phyloP scores from a whole-genome alignment of 371 early-diverging fungal genomes.

The Apophysomyces variabilis region DNA sequence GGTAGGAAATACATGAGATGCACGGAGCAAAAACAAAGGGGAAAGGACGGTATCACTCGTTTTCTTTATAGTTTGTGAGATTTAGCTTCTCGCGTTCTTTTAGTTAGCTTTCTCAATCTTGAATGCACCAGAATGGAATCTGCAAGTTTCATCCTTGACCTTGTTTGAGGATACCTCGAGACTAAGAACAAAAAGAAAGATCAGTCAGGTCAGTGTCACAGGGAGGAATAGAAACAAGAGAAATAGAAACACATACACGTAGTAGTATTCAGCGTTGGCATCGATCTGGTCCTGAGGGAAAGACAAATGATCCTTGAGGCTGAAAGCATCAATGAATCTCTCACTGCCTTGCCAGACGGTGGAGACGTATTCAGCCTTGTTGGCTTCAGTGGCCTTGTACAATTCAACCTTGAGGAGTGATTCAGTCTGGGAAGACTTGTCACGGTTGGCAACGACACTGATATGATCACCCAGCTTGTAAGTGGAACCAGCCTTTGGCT shows the following conservation, averaged over 20 bases:
- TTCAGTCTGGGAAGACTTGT: constrained; percentile 41
- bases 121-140: constrained; percentile 22
- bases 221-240: neutral
- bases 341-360: constrained; percentile 40
- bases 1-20: constrained; percentile 7
- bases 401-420: constrained; percentile 41
- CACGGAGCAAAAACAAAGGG: neutral
- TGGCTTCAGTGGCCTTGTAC: constrained; percentile 37
- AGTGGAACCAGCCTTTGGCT: constrained; percentile 31
- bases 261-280: constrained; percentile 18
- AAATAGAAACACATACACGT: constrained; percentile 11
- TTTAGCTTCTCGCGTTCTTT: neutral
- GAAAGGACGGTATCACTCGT: neutral
- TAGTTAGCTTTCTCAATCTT: constrained; percentile 12
- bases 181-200: constrained; percentile 5
- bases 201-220: neutral
- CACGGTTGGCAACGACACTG: constrained; percentile 39
- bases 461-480: constrained; percentile 35
- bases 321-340: constrained; percentile 34
- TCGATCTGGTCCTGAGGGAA: constrained; percentile 20
- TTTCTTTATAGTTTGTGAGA: neutral
- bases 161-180: constrained; percentile 16
- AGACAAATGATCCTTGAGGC: constrained; percentile 45
- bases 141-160: constrained; percentile 14
- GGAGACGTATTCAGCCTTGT: constrained; percentile 22